Base-by-base conservation (phyloP, 805 yeast species). In the Wickerhamomyces canadensis region DNA sequence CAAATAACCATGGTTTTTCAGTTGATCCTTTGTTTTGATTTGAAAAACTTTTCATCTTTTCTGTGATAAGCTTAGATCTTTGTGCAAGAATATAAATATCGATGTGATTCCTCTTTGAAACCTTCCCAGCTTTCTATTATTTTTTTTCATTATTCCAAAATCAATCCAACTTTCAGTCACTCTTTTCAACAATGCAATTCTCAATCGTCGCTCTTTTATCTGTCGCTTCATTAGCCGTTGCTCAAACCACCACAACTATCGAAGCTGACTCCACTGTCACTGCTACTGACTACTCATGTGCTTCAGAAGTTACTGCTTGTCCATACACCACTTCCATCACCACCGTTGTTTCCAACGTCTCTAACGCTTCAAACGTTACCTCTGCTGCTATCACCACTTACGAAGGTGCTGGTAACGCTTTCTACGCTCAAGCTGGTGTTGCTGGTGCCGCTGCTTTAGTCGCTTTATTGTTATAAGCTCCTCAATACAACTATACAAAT, bases 141-240 rank as follows among this genome's bases (percentile, higher is more conserved):
- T 35, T 32, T 15, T 27, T 27, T 35, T 26, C 27, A 33, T 37
- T 22, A 27, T 38, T 27, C 34, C 10, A 25, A 22, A 14, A 34
- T 23, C 24, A 36, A 37, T 42, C 56, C 42, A 45, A 52, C 54
- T 52, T 41, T 21, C 33, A 45, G 51, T 50, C 57, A 40, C 54
- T 52, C 56, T 19, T 40, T 46, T 40, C 34, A n/a, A 51, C 33
- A 53, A 57, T 57, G 62, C 61, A 56, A 54, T 57, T 57, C 56
- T 49, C 55, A 19, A 39, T 52, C 44, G 43, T 48, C 44, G 51
- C 57, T 39, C 36, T 52, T 33, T 42, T 55, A 36, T 40, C 58
- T 30, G 45, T 48, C 35, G 55, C 45, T 40, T 49, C 61, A 28
- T 36, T 43, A 15, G 57, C 52, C 42, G 38, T 42, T 19, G 55